Evolutionary conservation across 371 early-diverging fungal genomes (phyloP).

Genomic region (Rhizopus arrhizus): DNA sequence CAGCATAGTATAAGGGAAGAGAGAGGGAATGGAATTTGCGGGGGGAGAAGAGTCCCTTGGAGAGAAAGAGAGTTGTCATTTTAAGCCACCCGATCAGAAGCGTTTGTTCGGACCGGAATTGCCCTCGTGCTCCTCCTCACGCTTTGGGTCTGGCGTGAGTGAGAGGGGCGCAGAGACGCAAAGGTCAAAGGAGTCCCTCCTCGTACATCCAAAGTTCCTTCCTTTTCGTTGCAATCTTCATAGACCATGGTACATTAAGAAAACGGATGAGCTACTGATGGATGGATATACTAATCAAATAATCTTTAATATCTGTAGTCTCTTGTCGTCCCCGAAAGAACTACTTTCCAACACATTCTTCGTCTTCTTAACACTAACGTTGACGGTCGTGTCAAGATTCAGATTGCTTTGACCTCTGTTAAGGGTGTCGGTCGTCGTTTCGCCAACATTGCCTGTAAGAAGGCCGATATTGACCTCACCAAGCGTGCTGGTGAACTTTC

Average conservation of each 20-base stretch:
- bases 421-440: constrained; percentile 99
- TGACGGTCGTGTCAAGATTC: constrained; percentile 95
- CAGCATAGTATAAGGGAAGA: constrained; percentile 14
- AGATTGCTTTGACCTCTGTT: constrained; percentile 96
- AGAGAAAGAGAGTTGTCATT: too few species aligned
- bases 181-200: constrained; percentile 12
- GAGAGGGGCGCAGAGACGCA: too few species aligned
- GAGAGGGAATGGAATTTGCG: not conserved
- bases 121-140: too few species aligned
- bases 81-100: too few species aligned
- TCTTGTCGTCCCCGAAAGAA: constrained; percentile 87
- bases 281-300: constrained; percentile 17
- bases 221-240: constrained; percentile 30
- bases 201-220: constrained; percentile 24
- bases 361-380: constrained; percentile 99
- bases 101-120: too few species aligned
- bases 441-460: constrained; percentile 97
- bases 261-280: not conserved
- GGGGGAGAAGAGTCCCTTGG: too few species aligned
- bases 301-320: constrained; percentile 56
- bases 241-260: constrained; percentile 25
- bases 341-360: constrained; percentile 92
- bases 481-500: constrained; percentile 99
- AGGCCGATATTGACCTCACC: constrained; percentile 94
- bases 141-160: too few species aligned